Conservation (phyloP, 116 monocot genomes). For the Cymodocea nodosa region DNA sequence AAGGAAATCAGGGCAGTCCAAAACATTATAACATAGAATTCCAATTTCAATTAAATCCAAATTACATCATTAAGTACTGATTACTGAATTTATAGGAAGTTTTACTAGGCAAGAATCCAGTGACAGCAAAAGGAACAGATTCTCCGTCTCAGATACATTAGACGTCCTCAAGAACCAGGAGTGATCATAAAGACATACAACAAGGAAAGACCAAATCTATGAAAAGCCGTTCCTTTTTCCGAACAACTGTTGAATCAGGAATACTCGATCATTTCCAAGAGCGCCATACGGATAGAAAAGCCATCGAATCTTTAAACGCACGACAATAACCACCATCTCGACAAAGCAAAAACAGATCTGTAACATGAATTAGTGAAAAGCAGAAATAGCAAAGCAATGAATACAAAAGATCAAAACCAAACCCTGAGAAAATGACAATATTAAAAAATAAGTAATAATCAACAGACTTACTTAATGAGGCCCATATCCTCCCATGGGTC, state of each 20-base stretch:
- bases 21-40: background rate
- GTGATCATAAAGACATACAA: conserved; percentile 5
- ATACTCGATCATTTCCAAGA: conserved; percentile 25
- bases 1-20: background rate
- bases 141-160: background rate
- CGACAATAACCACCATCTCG: conserved; percentile 46
- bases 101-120: background rate
- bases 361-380: conserved; percentile 32
- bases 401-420: background rate
- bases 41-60: background rate
- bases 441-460: background rate
- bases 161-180: background rate
- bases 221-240: conserved; percentile 18
- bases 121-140: background rate
- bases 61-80: background rate
- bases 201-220: conserved; percentile 3
- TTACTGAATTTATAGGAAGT: background rate
- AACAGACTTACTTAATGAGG: conserved; percentile 54
- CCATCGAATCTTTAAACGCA: conserved; percentile 45
- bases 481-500: conserved; percentile 65
- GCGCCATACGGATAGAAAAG: conserved; percentile 55
- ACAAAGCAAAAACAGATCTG: conserved; percentile 37
- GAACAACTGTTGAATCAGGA: conserved; percentile 25
- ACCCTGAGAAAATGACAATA: background rate
- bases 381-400: conserved; percentile 2